Evolutionary conservation across 1,284 basidiomycete genomes (phyloP).

Genomic region (Cryptococcus maquisensis): DNA sequence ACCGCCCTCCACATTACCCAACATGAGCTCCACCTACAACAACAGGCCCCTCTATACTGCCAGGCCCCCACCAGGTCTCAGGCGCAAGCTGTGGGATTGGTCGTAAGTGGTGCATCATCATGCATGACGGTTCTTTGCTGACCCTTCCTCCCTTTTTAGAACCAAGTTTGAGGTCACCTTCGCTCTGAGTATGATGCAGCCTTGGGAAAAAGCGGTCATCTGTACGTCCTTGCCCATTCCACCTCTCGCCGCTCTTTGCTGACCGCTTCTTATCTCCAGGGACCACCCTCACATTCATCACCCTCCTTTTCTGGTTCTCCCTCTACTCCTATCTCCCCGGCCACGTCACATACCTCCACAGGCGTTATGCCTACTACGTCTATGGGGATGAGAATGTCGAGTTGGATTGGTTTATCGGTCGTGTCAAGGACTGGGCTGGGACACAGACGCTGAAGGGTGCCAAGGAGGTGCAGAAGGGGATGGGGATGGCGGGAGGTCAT

Average conservation of each 20-base stretch:
- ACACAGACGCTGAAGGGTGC: neutral
- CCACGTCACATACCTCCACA: constrained; percentile 43
- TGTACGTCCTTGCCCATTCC: constrained; percentile 27
- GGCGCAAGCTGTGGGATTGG: constrained; percentile 3
- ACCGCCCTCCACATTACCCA: neutral
- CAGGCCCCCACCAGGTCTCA: constrained; percentile 1
- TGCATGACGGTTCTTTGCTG: neutral
- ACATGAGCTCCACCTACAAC: neutral
- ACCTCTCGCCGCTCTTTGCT: neutral
- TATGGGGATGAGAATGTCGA: constrained; percentile 43
- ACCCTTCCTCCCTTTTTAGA: constrained; percentile 13
- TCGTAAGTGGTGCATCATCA: neutral
- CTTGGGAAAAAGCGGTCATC: constrained; percentile 44
- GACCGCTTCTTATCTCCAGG: constrained; percentile 15
- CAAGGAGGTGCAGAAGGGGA: constrained; percentile 1
- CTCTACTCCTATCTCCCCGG: constrained; percentile 45
- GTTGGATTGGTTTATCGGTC: neutral
- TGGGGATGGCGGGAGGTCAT: constrained; percentile 2
- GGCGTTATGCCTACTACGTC: constrained; percentile 48
- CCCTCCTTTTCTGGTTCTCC: constrained; percentile 46
- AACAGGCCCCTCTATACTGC: neutral
- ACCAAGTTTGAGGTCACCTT: constrained; percentile 41
- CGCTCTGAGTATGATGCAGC: constrained; percentile 45
- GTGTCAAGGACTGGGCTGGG: constrained; percentile 8
- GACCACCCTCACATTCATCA: constrained; percentile 33